Conservation (phyloP, 139 green algal genomes). For the Ulvella scutata region DNA sequence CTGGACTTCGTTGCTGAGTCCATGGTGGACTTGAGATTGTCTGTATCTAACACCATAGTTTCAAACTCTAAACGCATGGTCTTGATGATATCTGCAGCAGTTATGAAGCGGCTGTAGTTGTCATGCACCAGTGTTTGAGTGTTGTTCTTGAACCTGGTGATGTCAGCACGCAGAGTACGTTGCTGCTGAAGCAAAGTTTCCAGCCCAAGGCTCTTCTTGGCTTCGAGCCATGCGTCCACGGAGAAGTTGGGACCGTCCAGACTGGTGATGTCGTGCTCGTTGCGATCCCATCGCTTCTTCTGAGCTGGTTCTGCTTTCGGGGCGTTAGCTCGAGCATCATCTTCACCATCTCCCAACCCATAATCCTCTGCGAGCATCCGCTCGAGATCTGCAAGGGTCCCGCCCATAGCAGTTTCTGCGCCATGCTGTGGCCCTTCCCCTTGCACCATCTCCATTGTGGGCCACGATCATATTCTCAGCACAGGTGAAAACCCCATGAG, state of each 20-base stretch:
- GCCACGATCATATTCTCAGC: no score
- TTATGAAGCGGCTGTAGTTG: constrained; percentile 1
- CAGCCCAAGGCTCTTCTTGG: background rate
- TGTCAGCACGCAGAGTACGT: background rate
- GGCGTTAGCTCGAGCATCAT: background rate
- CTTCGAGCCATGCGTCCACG: background rate
- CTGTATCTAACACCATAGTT: background rate
- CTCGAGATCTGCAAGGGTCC: background rate
- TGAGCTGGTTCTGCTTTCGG: background rate
- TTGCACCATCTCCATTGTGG: no score
- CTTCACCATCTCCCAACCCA: background rate
- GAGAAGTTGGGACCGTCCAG: background rate
- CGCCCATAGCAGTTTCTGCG: no score
- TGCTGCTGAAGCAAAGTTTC: background rate
- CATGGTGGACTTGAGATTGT: background rate
- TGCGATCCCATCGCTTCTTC: background rate
- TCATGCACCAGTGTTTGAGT: background rate
- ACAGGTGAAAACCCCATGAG: no score
- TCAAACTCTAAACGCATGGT: background rate
- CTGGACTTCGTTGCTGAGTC: background rate
- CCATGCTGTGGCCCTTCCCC: no score
- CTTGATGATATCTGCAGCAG: background rate
- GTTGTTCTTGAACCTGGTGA: background rate
- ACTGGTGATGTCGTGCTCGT: background rate
- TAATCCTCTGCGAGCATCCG: background rate